Percentiles rank a stretch among this genome's conserved stretches.
Conservation (phyloP, 805 yeast genomes). For the Kodamaea fukazawae region DNA sequence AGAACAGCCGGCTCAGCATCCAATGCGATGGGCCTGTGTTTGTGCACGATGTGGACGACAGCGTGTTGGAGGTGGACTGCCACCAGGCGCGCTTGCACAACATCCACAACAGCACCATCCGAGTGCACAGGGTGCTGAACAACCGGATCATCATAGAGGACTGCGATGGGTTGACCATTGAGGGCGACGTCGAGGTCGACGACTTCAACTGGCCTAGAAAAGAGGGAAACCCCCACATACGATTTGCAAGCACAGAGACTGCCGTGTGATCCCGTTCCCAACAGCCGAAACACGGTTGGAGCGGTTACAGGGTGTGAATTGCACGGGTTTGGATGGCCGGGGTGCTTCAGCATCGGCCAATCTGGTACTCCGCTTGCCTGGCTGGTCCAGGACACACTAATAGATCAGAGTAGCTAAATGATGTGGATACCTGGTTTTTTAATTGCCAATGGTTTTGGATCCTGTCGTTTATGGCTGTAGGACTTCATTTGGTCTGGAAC, state of each 20-base stretch:
- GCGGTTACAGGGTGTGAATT: no score
- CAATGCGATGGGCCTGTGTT: slow-evolving; percentile 31
- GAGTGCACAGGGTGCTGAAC: slow-evolving; percentile 19
- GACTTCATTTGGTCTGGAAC: no score
- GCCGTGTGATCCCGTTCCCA: no score
- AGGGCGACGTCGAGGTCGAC: slow-evolving; percentile 20
- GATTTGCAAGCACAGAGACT: not conserved
- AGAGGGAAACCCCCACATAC: slow-evolving; percentile 10
- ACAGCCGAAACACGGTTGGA: no score
- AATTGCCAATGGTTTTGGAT: no score
- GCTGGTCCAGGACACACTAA: no score
- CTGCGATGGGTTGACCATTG: slow-evolving; percentile 19
- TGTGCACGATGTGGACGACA: slow-evolving; percentile 20
- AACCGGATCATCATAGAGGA: slow-evolving; percentile 30
- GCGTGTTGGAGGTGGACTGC: slow-evolving; percentile 19
- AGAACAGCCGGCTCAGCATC: slow-evolving; percentile 16
- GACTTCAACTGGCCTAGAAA: slow-evolving; percentile 29
- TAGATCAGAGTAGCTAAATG: no score
- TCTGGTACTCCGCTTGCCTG: no score
- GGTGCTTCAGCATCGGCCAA: no score
- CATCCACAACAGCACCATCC: slow-evolving; percentile 13
- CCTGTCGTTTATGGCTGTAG: no score
- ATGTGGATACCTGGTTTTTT: no score
- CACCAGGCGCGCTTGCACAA: slow-evolving; percentile 33
- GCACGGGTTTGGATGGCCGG: no score